Conservation (phyloP, 2,329 filamentous ascomycete genomes). For the Triangularia setosa region DNA sequence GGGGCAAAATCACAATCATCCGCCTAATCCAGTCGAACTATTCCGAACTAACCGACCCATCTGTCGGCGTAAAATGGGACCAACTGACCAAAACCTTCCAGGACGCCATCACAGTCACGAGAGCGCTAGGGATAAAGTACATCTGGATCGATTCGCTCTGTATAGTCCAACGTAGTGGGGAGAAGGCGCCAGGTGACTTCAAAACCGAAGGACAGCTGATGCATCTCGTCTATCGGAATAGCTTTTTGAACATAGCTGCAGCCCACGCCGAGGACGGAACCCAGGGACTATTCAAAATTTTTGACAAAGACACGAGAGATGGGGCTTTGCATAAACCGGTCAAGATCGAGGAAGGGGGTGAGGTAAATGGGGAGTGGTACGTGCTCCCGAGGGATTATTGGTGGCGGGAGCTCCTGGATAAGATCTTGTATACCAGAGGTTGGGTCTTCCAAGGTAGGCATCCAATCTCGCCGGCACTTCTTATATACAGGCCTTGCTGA, state of each 20-base stretch:
- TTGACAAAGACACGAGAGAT: background rate
- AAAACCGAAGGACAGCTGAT: constrained; percentile 8
- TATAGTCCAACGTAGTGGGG: background rate
- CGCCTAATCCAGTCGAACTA: constrained; percentile 6
- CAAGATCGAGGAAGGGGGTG: too few relatives aligned
- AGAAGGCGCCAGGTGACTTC: constrained; percentile 4
- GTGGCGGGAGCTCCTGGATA: constrained; percentile 5
- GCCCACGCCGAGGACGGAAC: constrained; percentile 9
- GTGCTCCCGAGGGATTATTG: background rate
- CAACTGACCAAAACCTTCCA: constrained; percentile 5
- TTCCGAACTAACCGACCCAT: background rate
- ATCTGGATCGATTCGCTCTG: constrained; percentile 15
- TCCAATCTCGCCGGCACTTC: background rate
- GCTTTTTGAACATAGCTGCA: constrained; percentile 21
- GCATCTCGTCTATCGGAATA: constrained; percentile 15
- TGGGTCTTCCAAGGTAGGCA: constrained; percentile 24
- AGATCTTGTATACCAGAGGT: constrained; percentile 19
- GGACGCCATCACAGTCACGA: constrained; percentile 9
- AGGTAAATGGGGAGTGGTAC: background rate
- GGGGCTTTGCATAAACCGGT: too few relatives aligned
- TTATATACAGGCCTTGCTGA: too few relatives aligned
- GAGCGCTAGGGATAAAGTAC: constrained; percentile 2
- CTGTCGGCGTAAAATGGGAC: background rate
- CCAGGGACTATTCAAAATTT: constrained; percentile 12
- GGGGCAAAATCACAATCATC: constrained; percentile 1